Evolutionary conservation across 1,284 basidiomycete species (phyloP).

Genomic region (Sparassis latifolia): DNA sequence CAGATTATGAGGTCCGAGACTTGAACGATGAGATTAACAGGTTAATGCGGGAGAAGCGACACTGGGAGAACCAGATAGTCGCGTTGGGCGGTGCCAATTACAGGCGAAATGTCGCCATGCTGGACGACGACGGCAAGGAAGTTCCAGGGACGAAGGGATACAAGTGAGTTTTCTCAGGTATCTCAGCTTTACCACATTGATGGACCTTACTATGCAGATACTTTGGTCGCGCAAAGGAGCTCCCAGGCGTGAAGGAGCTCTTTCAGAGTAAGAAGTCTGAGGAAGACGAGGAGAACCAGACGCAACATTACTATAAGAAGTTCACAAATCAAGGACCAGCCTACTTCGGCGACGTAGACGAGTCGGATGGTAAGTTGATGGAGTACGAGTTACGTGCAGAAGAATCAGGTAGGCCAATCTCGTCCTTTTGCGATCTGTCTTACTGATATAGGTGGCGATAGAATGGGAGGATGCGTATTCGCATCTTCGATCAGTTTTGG

Average conservation of each 20-base stretch:
- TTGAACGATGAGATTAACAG: constrained; percentile 99
- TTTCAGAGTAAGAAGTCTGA: constrained; percentile 81
- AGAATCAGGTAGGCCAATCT: constrained; percentile 54
- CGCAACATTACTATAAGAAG: constrained; percentile 77
- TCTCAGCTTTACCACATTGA: neutral
- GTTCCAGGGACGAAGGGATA: constrained; percentile 97
- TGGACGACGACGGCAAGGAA: constrained; percentile 91
- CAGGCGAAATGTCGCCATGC: constrained; percentile 83
- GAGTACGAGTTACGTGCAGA: constrained; percentile 70
- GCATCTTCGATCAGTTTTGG: constrained; percentile 50
- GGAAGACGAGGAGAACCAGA: constrained; percentile 80
- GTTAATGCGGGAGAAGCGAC: constrained; percentile 88
- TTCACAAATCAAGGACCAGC: constrained; percentile 84
- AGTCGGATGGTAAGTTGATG: constrained; percentile 66
- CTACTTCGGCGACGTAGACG: constrained; percentile 92
- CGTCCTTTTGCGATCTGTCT: neutral
- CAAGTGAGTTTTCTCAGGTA: constrained; percentile 57
- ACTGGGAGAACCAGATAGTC: constrained; percentile 98
- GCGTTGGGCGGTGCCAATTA: constrained; percentile 96
- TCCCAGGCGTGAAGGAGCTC: constrained; percentile 93
- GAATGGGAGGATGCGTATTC: constrained; percentile 71
- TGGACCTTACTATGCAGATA: constrained; percentile 48
- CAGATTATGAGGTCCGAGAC: constrained; percentile 95
- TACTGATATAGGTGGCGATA: constrained; percentile 18
- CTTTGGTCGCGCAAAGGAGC: constrained; percentile 94